These are phyloP conservation scores for Xylaria nigripes DNA, from an alignment of 495 filamentous ascomycete species.

Conservation along the genomic window DNA sequence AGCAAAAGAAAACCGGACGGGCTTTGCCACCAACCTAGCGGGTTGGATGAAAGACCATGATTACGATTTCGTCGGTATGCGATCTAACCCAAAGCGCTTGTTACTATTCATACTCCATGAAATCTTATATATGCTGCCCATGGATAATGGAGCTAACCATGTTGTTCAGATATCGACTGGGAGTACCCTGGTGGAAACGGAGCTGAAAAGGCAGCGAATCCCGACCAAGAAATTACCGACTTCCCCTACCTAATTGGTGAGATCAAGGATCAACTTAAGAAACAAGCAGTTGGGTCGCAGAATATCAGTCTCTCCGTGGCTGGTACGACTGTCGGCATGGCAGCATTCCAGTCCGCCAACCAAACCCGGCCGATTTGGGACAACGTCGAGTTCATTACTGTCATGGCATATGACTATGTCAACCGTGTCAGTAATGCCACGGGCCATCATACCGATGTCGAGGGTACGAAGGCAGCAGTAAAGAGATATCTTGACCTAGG, in stretches of 20 bases:
- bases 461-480: constrained; percentile 37
- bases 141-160: background rate
- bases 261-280: constrained; percentile 44
- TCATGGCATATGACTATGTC: constrained; percentile 62
- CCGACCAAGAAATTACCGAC: constrained; percentile 49
- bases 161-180: constrained; percentile 49
- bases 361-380: constrained; percentile 45
- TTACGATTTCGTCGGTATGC: constrained; percentile 47
- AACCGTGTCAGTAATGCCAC: constrained; percentile 54
- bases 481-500: constrained; percentile 48
- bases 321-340: constrained; percentile 47
- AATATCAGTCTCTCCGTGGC: constrained; percentile 55
- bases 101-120: background rate
- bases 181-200: constrained; percentile 62
- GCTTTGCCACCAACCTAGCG: constrained; percentile 50
- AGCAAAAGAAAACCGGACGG: constrained; percentile 34
- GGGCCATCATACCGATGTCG: constrained; percentile 47
- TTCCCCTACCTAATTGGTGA: constrained; percentile 49
- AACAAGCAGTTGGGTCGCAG: constrained; percentile 31
- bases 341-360: constrained; percentile 46
- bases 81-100: background rate
- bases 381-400: constrained; percentile 54
- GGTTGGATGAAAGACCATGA: constrained; percentile 41
- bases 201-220: constrained; percentile 48
- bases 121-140: background rate